Evolutionary conservation across 805 yeast genomes (phyloP), one percentile per base, ranked within the genome.

Genomic region (Lipomyces kockii): DNA sequence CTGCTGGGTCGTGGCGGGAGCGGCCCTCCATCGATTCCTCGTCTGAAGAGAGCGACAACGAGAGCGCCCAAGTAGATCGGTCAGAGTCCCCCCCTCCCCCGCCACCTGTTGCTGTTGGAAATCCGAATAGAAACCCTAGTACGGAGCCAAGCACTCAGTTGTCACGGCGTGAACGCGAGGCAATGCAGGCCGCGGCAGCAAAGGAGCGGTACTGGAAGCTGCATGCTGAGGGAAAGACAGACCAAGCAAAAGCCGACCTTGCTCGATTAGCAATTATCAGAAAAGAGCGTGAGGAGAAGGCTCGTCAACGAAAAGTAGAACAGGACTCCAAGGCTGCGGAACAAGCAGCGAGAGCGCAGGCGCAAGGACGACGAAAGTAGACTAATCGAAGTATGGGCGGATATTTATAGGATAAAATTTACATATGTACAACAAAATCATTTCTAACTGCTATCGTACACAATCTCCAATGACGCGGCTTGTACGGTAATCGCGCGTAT

Each of bases 241-340:
- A 89, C 76, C 82, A 80, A 74, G 84, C 84, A 9, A 83, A 82
- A 74, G 93, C 92, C 46, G 85, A 83, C 6, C 73, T 77, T n/a
- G 82, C 84, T 43, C 81, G 93, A 74, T 80, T 81, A 60, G 78
- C 80, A 39, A 82, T 87, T 87, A 74, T 72, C 34, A 72, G 67
- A 12, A 57, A 66, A 56, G 72, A 69, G 56, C 57, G 72, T 14
- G 72, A 69, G 39, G 72, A 58, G 60, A 69, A 69, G 56, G 72
- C 72, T 14, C 43, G 35, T 34, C 65, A 67, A 58, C 58, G 72
- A 29, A 63, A 66, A 65, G 70, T 71, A 2, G 72, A 69, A 58
- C 57, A 25, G 51, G 72, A 69, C 29, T 64, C 68, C 14, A 66
- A 66, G 62, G 69, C 62, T n/a, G 60, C 67, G 32, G 68, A 61